phyloP scores from a whole-genome alignment of 2,329 filamentous ascomycete species.

The Fusarium sp. region DNA sequence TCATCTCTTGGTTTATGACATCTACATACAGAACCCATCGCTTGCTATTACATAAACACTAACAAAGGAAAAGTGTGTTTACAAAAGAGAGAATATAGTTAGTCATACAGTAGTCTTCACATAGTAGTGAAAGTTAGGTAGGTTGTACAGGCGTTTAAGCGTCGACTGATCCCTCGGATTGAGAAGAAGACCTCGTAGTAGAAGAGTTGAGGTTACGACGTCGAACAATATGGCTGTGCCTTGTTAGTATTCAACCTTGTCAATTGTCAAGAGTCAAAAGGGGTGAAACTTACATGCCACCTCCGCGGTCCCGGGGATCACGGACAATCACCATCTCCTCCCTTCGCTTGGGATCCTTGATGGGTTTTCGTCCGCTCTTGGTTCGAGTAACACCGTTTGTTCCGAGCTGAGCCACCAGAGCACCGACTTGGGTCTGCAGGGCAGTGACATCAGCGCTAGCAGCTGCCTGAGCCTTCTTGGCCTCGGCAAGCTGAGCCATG shows the following conservation, averaged over 20 bases:
- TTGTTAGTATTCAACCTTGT: not conserved
- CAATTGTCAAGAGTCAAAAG: rapidly evolving
- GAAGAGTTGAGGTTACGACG: constrained; percentile 32
- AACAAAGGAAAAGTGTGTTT: constrained; percentile 5
- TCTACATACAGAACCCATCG: constrained; percentile 22
- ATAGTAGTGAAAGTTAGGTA: not conserved
- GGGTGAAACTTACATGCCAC: constrained; percentile 39
- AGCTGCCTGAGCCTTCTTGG: constrained; percentile 38
- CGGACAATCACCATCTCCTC: constrained; percentile 44
- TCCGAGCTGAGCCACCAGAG: constrained; percentile 37
- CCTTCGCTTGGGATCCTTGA: constrained; percentile 41
- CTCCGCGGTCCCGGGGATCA: constrained; percentile 36
- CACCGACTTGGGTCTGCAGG: constrained; percentile 35
- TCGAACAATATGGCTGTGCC: constrained; percentile 30
- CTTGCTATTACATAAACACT: constrained; percentile 15
- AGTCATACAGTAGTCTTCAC: constrained; percentile 12
- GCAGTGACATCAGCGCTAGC: constrained; percentile 32
- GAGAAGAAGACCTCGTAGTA: constrained; percentile 31
- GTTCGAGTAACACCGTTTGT: constrained; percentile 2
- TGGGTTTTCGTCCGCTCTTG: constrained; percentile 34
- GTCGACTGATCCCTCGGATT: constrained; percentile 37
- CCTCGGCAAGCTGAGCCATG: constrained; percentile 38
- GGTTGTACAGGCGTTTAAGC: constrained; percentile 20
- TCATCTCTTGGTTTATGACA: constrained; percentile 24
- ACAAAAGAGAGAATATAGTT: constrained; percentile 24